Percentiles rank a stretch among this genome's conserved stretches.
Conservation (phyloP, 2,329 filamentous ascomycete genomes). For the Colletotrichum destructivum region DNA sequence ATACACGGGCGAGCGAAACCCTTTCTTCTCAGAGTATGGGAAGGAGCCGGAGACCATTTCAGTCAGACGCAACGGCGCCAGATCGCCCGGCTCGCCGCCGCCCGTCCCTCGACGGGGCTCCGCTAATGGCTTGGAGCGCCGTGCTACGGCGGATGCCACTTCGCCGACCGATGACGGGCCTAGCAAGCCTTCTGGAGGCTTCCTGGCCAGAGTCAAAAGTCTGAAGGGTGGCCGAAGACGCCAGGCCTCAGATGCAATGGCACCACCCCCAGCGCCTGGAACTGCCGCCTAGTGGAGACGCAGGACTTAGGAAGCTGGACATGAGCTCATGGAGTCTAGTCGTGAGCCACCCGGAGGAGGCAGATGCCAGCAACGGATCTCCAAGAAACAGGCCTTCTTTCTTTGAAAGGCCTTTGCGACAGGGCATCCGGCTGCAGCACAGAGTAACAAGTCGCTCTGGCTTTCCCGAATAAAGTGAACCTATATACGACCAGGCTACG, state of each 20-base stretch:
- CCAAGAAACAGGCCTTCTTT: constrained; percentile 1
- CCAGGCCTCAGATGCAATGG: constrained; percentile 45
- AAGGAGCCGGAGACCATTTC: constrained; percentile 68
- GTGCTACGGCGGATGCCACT: constrained; percentile 72
- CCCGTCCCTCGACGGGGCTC: constrained; percentile 57
- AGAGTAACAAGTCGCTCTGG: background rate
- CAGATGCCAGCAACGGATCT: background rate
- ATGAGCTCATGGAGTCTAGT: background rate
- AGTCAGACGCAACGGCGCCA: constrained; percentile 57
- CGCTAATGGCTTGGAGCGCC: constrained; percentile 70
- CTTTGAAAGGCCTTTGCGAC: background rate
- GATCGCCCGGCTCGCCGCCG: constrained; percentile 72
- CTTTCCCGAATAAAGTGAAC: background rate
- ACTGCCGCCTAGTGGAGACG: constrained; percentile 56
- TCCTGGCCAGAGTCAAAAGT: constrained; percentile 86
- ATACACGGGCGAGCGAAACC: constrained; percentile 72
- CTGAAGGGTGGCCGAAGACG: constrained; percentile 77
- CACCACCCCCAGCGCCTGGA: constrained; percentile 50
- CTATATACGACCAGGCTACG: background rate
- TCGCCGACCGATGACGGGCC: constrained; percentile 57
- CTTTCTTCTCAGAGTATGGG: constrained; percentile 86
- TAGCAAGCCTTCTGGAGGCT: constrained; percentile 66
- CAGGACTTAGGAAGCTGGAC: constrained; percentile 31
- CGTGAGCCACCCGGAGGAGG: background rate
- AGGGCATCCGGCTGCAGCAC: background rate